Evolutionary conservation across 345 rosid species (phyloP).

Genomic region (Citrus glauca): DNA sequence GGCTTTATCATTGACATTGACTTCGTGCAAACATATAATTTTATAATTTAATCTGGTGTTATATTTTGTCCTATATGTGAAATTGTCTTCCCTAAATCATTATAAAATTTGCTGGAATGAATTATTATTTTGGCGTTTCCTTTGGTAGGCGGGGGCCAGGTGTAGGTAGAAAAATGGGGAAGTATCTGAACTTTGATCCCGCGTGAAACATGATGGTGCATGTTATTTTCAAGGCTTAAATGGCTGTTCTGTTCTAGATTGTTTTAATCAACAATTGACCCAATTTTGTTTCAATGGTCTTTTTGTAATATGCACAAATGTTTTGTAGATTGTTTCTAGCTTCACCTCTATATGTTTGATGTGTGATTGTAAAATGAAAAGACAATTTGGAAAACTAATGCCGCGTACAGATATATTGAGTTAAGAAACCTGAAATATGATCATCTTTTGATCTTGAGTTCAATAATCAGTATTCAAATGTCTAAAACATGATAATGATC

Average conservation of each 20-base stretch:
- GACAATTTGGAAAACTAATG: not conserved
- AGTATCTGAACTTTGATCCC: not conserved
- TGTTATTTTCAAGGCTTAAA: not conserved
- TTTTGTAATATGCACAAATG: not conserved
- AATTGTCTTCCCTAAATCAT: not conserved
- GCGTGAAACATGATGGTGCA: not conserved
- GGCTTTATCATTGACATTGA: conserved; percentile 7
- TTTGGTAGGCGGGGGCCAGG: not conserved
- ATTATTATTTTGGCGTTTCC: not conserved
- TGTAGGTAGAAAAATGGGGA: not conserved
- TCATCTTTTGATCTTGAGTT: not conserved
- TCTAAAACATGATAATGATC: not conserved
- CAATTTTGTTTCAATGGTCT: not conserved
- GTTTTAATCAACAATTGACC: not conserved
- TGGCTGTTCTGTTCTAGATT: not conserved
- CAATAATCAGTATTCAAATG: not conserved
- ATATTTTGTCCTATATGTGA: conserved; percentile 14
- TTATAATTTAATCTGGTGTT: not conserved
- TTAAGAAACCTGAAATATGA: not conserved
- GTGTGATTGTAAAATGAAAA: not conserved
- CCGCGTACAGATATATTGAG: not conserved
- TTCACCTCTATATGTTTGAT: not conserved
- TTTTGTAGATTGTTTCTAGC: not conserved
- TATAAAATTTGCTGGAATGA: not conserved
- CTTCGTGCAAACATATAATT: not conserved